Evolutionary conservation across 257 asterid species (phyloP), one percentile per base, ranked within the genome.

Genomic region (Solanum etuberosum): DNA sequence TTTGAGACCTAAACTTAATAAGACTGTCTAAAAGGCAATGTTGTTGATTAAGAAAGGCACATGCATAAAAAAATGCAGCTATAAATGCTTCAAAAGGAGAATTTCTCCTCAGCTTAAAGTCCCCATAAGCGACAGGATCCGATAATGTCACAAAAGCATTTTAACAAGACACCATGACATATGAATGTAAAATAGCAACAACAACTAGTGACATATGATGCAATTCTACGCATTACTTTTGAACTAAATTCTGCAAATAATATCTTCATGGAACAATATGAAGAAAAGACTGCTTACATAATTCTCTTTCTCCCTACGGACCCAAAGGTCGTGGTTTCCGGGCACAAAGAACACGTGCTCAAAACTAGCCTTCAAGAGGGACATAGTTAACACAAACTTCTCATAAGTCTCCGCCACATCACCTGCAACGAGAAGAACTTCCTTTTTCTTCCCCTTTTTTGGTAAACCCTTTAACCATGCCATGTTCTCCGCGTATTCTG

Each of bases 261-360:
- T 63, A 48, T 48, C 85, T 31, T 46, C 80, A 27, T 40, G 81
- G 81, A 40, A 40, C 4, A 21, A 15, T 18, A 63, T 67, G 78
- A 46, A 54, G 74, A 86, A 6, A 71, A 76, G 7, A 65, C 20
- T 83, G 88, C 93, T 90, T 91, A 95, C 98, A 57, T 84, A 87
- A 82, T 90, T 90, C 76, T 43, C 86, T 43, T 86, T 89, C 68
- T 94, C 95, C 87, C 94, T 83, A 20, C 98, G 97, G 87, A 94
- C 96, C 99, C 98, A 96, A 59, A 96, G 94, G 89, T 96, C 99
- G 73, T 96, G 98, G 88, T 96, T 96, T 10, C 98, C 98, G 3
- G 99, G 99, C 83, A 96, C 97, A 87, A 90, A 96, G 92, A 95
- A 94, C 27, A 96, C 98, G 12, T 87, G 98, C 29, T 83, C 87